A percentile compares a stretch with the other conserved stretches of the same genome.
Conservation (phyloP, 1,284 basidiomycete genomes). For the Rhodofomes roseus region DNA sequence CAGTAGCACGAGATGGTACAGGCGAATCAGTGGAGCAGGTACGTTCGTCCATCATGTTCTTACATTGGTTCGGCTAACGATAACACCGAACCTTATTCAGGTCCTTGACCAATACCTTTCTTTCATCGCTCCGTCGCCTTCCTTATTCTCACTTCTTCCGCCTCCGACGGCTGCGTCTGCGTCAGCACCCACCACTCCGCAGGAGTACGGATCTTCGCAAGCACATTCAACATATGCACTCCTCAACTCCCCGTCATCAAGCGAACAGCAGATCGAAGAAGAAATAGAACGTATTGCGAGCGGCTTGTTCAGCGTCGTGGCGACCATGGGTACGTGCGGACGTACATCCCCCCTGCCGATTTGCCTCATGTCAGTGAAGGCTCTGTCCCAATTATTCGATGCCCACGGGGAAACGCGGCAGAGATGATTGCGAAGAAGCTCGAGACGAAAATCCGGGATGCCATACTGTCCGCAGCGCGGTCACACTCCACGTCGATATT, state of each 20-base stretch:
- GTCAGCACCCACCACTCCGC: conserved; percentile 29
- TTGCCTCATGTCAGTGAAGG: conserved; percentile 40
- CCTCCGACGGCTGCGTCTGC: conserved; percentile 33
- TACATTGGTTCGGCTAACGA: neutral
- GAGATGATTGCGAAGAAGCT: conserved; percentile 98
- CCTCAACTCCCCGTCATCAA: conserved; percentile 89
- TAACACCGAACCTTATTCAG: conserved; percentile 31
- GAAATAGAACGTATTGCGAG: conserved; percentile 92
- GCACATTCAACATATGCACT: conserved; percentile 68
- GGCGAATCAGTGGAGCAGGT: conserved; percentile 83
- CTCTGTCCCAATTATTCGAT: conserved; percentile 92
- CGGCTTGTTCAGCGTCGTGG: conserved; percentile 92
- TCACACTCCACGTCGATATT: conserved; percentile 59
- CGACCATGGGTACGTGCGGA: conserved; percentile 70
- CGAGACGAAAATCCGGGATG: conserved; percentile 90
- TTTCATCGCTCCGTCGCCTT: conserved; percentile 92
- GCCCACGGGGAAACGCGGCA: conserved; percentile 93
- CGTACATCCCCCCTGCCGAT: neutral
- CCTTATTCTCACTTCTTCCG: conserved; percentile 89
- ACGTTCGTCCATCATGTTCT: conserved; percentile 13
- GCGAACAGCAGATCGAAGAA: conserved; percentile 89
- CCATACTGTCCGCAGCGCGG: conserved; percentile 78
- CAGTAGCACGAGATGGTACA: conserved; percentile 83
- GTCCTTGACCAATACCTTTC: conserved; percentile 96
- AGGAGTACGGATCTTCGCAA: conserved; percentile 28